Percentiles rank a stretch among this genome's conserved stretches.
Conservation (phyloP, 176 grass and related monocot species). For the Lolium perenne region DNA sequence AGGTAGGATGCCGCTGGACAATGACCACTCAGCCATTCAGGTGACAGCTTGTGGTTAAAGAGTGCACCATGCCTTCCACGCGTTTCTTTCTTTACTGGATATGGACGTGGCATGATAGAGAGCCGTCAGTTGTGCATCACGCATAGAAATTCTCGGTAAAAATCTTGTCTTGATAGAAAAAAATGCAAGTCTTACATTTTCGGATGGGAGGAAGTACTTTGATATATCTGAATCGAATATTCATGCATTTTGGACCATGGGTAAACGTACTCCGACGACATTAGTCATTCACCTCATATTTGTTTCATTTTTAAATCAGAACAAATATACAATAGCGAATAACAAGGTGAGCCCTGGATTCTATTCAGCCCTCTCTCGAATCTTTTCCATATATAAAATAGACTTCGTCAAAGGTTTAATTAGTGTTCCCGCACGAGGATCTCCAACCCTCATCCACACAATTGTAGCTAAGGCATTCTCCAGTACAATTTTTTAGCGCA, state of each 20-base stretch:
- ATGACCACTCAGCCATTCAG: not conserved
- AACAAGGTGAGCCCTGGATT: no score
- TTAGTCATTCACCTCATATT: no score
- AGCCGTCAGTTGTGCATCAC: not conserved
- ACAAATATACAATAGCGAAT: no score
- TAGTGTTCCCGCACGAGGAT: no score
- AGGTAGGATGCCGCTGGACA: not conserved
- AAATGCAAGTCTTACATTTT: not conserved
- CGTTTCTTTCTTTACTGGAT: not conserved
- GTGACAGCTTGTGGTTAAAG: not conserved
- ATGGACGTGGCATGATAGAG: not conserved
- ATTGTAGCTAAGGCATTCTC: no score
- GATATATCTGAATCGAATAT: not conserved
- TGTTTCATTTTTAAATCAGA: no score
- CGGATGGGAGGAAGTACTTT: not conserved
- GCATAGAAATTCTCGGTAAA: not conserved
- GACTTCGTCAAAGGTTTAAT: no score
- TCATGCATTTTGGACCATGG: not conserved
- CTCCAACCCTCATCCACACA: no score
- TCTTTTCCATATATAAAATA: no score
- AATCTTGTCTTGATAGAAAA: not conserved
- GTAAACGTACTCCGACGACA: no score
- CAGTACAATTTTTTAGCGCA: no score
- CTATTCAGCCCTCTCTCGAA: no score
- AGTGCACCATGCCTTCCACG: conserved; percentile 1